Evolutionary conservation across 192 early-diverging fungal species (phyloP).

Genomic region (Chytriomyces sp.): DNA sequence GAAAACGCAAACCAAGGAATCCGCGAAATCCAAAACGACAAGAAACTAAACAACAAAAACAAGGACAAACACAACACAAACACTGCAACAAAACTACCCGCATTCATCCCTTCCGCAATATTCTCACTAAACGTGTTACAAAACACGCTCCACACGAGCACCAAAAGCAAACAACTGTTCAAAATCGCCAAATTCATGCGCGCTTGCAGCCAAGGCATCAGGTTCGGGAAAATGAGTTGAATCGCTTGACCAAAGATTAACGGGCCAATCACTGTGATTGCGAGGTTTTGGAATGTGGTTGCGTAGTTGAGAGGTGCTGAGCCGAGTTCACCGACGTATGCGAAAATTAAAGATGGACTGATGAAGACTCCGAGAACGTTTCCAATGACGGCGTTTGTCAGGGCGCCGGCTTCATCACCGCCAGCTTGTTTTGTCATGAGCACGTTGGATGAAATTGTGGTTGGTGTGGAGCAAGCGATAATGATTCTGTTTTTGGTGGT

Average conservation of each 20-base stretch:
- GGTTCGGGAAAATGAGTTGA: constrained; percentile 33
- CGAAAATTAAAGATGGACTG: constrained; percentile 58
- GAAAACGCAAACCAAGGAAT: constrained; percentile 48
- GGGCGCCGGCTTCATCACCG: constrained; percentile 69
- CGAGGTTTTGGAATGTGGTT: constrained; percentile 59
- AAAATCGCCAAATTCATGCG: constrained; percentile 61
- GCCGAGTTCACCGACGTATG: constrained; percentile 47
- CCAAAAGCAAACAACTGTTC: constrained; percentile 62
- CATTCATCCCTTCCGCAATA: constrained; percentile 55
- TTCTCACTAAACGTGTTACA: constrained; percentile 69
- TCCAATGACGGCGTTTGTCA: constrained; percentile 74
- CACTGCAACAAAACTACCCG: constrained; percentile 59
- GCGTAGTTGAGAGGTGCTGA: constrained; percentile 54
- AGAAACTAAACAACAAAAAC: constrained; percentile 58
- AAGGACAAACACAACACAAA: constrained; percentile 55
- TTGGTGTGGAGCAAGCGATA: constrained; percentile 68
- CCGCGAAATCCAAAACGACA: constrained; percentile 55
- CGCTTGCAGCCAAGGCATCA: constrained; percentile 53
- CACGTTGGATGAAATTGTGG: constrained; percentile 78
- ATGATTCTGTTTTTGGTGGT: constrained; percentile 53
- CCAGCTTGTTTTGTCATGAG: constrained; percentile 75
- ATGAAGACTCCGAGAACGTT: constrained; percentile 71
- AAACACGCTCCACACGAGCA: constrained; percentile 76
- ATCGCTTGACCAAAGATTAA: constrained; percentile 61
- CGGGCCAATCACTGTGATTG: constrained; percentile 67